Evolutionary conservation across 306 rosid species (phyloP), one percentile per base, ranked within the genome.

Genomic region (Prunus mongolica): DNA sequence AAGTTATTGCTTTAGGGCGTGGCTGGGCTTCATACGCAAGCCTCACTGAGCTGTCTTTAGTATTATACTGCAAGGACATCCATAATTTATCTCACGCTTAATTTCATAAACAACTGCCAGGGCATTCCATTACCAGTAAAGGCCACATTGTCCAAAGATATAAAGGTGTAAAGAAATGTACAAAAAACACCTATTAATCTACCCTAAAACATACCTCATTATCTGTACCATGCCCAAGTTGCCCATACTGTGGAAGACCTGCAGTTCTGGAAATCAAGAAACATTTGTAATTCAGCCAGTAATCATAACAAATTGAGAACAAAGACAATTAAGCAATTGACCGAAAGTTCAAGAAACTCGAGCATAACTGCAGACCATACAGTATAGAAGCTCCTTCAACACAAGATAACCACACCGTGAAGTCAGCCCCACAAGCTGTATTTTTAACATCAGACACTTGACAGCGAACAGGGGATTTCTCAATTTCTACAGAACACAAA

Each of bases 151-250:
- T 19, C 58, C 54, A 6, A 12, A 68, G 73, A 71, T 50, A 61
- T 62, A 2, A 10, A 12, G 15, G n/a, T 27, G 49, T 5, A 58
- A 12, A 54, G 34, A 58, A 62, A 49, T 4, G 57, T 20, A 24
- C n/a, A 24, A 13, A 79, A 71, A 47, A 78, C n/a, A n/a, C 16
- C 49, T n/a, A 49, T 49, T 16, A 41, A 51, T 46, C 73, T 45
- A 79, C 76, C 76, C 45, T 41, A 34, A 61, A 51, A 60, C 82
- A 78, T 85, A 95, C 98, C 96, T 95, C 99, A 50, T 92, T 95
- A 84, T 95, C 99, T 10, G 98, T 92, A 76, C 99, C 99, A 83
- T 95, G 99, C 41, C 99, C 99, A 74, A 95, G 97, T 78, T 96
- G 99, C 46, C 99, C 99, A 49, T 86, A 95, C 76, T 92, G 97